Evolutionary conservation across 306 rosid species (phyloP), one percentile per base, ranked within the genome.

Genomic region (Mucuna pruriens): DNA sequence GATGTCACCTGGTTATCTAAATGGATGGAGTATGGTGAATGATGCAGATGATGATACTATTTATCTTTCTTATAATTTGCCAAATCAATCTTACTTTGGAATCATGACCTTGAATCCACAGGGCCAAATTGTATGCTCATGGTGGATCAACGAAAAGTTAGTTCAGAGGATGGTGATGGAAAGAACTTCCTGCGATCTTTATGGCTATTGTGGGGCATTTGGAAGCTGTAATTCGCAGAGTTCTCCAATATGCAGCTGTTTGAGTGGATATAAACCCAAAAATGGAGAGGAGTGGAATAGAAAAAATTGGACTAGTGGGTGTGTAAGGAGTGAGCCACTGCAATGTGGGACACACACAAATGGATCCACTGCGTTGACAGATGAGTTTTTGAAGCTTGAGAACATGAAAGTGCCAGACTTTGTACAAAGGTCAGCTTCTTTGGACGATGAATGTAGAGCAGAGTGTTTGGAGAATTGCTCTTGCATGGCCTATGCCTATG

Each of bases 181-280:
- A 5, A 4, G n/a, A 6, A 72, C 66, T 12, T 22, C 3, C 0
- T 86, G 91, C 11, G 78, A 82, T 34, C 5, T 2, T 7, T 63
- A 63, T 63, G 45, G 70, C 7, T n/a, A 34, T n/a, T 63, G 70
- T 63, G 70, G 91, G 5, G 42, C 51, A 7, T 77, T 34, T 77
- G 71, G 86, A 46, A 80, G 13, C 12, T 88, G 91, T 26, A 64
- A 69, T 48, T 1, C 5, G 0, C 9, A 13, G 26, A 36, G 1
- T 0, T 17, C 70, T 7, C 84, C 90, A 1, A 5, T 70, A 26
- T 90, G 94, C 31, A 71, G 51, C 11, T 90, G 91, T 42, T 75
- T 86, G 60, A 68, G 39, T n/a, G 91, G 91, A 52, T 90, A 64
- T 68, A 19, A 8, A 9, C 87, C 85, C 11, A 82, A 57, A 26